Conservation (phyloP, 2,329 filamentous ascomycete genomes). For the Domatiomyces globalis region DNA sequence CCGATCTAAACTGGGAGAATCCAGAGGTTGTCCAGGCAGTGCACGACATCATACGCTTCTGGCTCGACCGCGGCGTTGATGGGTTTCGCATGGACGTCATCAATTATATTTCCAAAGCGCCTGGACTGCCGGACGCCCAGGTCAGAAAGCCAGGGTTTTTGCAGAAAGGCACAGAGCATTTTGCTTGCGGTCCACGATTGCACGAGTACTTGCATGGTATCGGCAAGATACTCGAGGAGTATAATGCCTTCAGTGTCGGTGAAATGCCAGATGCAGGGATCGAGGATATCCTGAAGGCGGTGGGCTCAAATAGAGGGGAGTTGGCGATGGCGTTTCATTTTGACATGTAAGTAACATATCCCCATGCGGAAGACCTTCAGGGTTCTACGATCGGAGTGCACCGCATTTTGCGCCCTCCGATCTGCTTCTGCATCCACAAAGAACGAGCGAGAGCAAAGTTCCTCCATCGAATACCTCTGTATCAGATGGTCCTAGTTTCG, state of each 20-base stretch:
- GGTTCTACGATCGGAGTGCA: too few species aligned
- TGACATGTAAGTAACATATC: conserved; percentile 28
- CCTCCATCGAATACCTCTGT: too few species aligned
- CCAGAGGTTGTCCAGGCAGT: conserved; percentile 52
- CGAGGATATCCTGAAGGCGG: conserved; percentile 24
- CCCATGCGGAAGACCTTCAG: too few species aligned
- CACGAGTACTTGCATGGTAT: conserved; percentile 28
- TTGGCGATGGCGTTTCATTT: conserved; percentile 32
- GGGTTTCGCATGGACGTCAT: conserved; percentile 65
- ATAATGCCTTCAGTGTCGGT: conserved; percentile 29
- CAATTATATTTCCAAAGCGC: conserved; percentile 56
- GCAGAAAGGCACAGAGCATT: conserved; percentile 29
- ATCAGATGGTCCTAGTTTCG: too few species aligned
- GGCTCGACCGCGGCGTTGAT: conserved; percentile 59
- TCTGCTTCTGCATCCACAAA: too few species aligned
- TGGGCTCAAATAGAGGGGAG: conserved; percentile 23
- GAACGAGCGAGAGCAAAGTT: too few species aligned
- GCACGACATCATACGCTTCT: conserved; percentile 62
- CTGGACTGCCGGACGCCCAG: conserved; percentile 37
- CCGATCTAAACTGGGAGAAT: conserved; percentile 78
- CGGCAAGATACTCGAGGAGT: conserved; percentile 22
- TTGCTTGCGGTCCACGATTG: conserved; percentile 23
- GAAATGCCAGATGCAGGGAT: conserved; percentile 29
- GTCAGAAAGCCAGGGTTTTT: too few species aligned
- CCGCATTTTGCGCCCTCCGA: too few species aligned